Base-by-base conservation (phyloP, 164 flowering plant species). In the Macadamia integrifolia region DNA sequence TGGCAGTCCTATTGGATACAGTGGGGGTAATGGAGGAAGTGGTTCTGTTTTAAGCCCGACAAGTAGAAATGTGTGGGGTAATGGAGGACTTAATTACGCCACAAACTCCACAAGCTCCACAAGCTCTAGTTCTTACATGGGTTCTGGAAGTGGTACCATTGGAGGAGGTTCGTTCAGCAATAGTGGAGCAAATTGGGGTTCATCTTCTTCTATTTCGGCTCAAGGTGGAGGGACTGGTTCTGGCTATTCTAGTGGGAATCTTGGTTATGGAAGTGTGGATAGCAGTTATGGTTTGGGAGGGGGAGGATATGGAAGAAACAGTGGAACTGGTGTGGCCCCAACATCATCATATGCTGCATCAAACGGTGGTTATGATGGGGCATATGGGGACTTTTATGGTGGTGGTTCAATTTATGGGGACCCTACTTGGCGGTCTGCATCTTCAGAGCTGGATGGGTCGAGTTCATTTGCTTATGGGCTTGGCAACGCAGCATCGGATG, bases 401-500 rank as follows among this genome's bases (percentile, higher is more conserved):
- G 74, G 75, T 57, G 69, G 82, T 43, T 86, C 89, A 17, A 62
- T 76, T 31, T 81, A 82, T 78, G 89, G 87, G 11, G 87, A 91
- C 69, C 67, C 83, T 9, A 80, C 89, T 63, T 89, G 97, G 97
- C 76, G 76, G 32, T 77, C 92, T n/a, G 70, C 84, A 29, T 62
- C 85, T 70, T 69, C 82, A 31, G 95, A 87, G 76, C 74, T 80
- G n/a, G 88, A 85, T 12, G 75, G 73, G 15, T 77, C 90, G 65
- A 75, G 82, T 42, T 76, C 90, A 58, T 85, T 89, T 82, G 83
- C 87, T 64, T 80, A 74, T 79, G 93, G 90, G 15, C 82, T 89
- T 71, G 89, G 82, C 42, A 76, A 64, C 79, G 57, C 75, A 60
- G 73, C 81, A 76, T 80, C 87, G 18, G 91, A 88, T 78, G 84